Conservation (phyloP, 495 filamentous ascomycete species). For the Xylaria palmicola region DNA sequence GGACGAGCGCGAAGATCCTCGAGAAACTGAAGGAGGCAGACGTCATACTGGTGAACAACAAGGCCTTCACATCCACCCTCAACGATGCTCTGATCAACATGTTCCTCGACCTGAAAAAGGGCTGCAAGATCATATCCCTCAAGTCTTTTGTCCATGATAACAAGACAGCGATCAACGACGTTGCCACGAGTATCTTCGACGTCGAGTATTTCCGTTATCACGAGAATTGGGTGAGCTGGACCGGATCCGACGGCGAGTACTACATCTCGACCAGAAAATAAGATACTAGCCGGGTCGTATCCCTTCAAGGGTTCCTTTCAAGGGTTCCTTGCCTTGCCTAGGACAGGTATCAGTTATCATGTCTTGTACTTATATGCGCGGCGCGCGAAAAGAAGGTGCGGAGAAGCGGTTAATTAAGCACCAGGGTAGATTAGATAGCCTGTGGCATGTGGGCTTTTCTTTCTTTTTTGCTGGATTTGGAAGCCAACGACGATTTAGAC, state of each 20-base stretch:
- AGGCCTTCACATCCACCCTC: conserved; percentile 82
- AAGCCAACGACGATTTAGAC: conserved; percentile 2
- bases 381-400: conserved; percentile 8
- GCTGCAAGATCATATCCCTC: conserved; percentile 80
- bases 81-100: conserved; percentile 85
- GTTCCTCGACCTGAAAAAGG: conserved; percentile 92
- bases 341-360: background rate
- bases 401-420: background rate
- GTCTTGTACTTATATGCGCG: conserved; percentile 8
- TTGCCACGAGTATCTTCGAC: conserved; percentile 70
- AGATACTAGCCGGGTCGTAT: background rate
- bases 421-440: background rate
- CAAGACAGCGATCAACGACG: conserved; percentile 70
- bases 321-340: background rate
- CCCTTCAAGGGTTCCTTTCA: background rate
- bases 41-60: conserved; percentile 94
- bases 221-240: conserved; percentile 88
- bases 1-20: conserved; percentile 67
- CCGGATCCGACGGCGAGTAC: conserved; percentile 75
- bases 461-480: background rate
- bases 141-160: conserved; percentile 76
- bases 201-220: conserved; percentile 77
- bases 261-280: conserved; percentile 83
- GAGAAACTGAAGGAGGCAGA: conserved; percentile 77
- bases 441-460: background rate